Conservation (phyloP, 192 early-diverging fungal species). For the Lobosporangium transversale region DNA sequence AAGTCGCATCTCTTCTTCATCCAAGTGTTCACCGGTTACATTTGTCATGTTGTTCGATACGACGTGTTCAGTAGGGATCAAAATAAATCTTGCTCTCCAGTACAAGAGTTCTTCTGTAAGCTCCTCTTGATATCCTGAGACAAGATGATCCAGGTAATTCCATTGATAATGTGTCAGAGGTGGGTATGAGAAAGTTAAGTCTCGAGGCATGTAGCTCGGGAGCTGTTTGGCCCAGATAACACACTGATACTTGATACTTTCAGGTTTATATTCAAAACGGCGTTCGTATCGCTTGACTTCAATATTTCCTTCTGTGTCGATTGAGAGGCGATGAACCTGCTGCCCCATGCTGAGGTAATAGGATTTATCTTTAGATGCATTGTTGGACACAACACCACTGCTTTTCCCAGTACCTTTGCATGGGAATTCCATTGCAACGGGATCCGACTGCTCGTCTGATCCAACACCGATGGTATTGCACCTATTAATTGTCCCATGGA, state of each 20-base stretch:
- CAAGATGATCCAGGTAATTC: constrained; percentile 93
- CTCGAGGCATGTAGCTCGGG: constrained; percentile 64
- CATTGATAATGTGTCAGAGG: constrained; percentile 82
- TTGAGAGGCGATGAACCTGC: constrained; percentile 86
- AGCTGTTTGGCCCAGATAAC: constrained; percentile 87
- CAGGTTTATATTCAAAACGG: constrained; percentile 65
- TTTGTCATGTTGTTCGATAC: constrained; percentile 61
- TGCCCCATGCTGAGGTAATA: constrained; percentile 91
- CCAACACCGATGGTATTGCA: neutral
- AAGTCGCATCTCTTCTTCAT: constrained; percentile 90
- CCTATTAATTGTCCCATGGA: neutral
- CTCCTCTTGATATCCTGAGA: constrained; percentile 87
- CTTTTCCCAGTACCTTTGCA: constrained; percentile 13
- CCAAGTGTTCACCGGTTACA: constrained; percentile 69
- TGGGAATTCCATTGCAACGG: constrained; percentile 28
- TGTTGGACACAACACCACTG: constrained; percentile 1
- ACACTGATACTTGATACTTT: constrained; percentile 76
- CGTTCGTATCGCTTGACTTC: constrained; percentile 91
- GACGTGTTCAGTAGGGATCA: constrained; percentile 83
- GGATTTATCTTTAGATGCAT: constrained; percentile 30
- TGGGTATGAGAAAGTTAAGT: constrained; percentile 80
- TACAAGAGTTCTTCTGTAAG: constrained; percentile 82
- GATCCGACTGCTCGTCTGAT: constrained; percentile 4
- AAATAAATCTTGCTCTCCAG: constrained; percentile 89
- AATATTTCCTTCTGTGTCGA: constrained; percentile 71